Evolutionary conservation across 805 yeast species (phyloP), one percentile per base, ranked within the genome.

Genomic region (Yamadazyma kitorensis): DNA sequence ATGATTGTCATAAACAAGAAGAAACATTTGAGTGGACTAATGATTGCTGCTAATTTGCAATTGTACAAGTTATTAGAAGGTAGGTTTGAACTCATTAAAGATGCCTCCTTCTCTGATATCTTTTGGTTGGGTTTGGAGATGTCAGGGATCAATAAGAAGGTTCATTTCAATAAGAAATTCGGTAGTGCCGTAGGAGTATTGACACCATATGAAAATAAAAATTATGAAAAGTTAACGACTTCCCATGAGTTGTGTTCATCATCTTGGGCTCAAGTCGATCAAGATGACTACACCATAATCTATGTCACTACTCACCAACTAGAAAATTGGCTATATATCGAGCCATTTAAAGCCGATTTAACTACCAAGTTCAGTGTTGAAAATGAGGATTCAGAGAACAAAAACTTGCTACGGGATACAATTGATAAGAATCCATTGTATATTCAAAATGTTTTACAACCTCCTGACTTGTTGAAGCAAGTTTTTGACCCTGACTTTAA

Each of bases 41-140:
- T 62, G 18, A 34, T 59, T 16, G 43, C 55, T 5, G 40, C 48
- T n/a, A 52, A 48, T 30, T 34, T 60, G 15, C 61, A 53, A 23
- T 29, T 51, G 16, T 53, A 51, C 27, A 39, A 44, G n/a, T 18
- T 55, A 1, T 41, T 58, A 4, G 23, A 39, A 4, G 34, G 50
- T 2, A 40, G 61, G 36, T 52, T 56, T 21, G 46, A 47, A 4
- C 17, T 33, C 4, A 24, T 30, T 2, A 23, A 30, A 4, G 33
- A 39, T 14, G 37, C 37, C 11, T 24, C 47, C 8, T 45, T 42
- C 27, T 44, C 48, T 5, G 69, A 62, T 18, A 44, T 45, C 19
- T 31, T 63, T 15, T 62, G 69, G 68, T 19, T 62, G 5, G 66
- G 68, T 3, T 57, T 55, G 36, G 61, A 57, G 29, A 36, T 60